Conservation (phyloP, 345 rosid species). For the Passiflora organensis region DNA sequence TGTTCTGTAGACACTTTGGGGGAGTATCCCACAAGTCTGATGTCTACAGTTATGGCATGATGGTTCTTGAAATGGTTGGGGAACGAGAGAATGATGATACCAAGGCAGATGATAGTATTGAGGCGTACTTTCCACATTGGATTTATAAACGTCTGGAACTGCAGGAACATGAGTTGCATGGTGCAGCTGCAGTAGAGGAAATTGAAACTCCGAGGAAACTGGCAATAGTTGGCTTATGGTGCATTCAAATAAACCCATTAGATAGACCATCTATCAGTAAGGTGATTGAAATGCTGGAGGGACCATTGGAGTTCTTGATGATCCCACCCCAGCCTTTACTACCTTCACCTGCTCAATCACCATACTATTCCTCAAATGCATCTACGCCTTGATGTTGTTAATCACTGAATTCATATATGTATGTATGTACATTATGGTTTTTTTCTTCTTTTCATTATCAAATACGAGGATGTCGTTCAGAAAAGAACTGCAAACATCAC, state of each 20-base stretch:
- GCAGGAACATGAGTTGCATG: neutral
- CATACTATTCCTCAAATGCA: neutral
- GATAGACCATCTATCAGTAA: slow-evolving; percentile 27
- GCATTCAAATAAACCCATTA: slow-evolving; percentile 26
- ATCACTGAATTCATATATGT: slow-evolving; percentile 7
- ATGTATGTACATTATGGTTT: no score
- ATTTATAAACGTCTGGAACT: neutral
- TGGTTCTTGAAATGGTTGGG: slow-evolving; percentile 7
- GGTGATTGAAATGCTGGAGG: slow-evolving; percentile 38
- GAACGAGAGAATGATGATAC: neutral
- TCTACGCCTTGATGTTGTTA: neutral
- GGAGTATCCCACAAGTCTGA: slow-evolving; percentile 3
- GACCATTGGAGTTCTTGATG: slow-evolving; percentile 16
- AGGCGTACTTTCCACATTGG: slow-evolving; percentile 5
- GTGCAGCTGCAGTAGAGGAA: neutral
- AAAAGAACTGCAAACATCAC: no score
- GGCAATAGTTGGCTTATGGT: slow-evolving; percentile 19
- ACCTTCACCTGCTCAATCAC: neutral
- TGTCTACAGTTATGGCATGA: slow-evolving; percentile 12
- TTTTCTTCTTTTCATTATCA: no score
- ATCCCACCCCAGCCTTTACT: slow-evolving; percentile 32
- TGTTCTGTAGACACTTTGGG: slow-evolving; percentile 9
- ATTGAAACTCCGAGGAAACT: neutral
- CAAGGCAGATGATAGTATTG: neutral
- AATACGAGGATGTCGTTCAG: no score